Conservation (phyloP, 2,329 filamentous ascomycete genomes). For the Diaporthe ampelina region DNA sequence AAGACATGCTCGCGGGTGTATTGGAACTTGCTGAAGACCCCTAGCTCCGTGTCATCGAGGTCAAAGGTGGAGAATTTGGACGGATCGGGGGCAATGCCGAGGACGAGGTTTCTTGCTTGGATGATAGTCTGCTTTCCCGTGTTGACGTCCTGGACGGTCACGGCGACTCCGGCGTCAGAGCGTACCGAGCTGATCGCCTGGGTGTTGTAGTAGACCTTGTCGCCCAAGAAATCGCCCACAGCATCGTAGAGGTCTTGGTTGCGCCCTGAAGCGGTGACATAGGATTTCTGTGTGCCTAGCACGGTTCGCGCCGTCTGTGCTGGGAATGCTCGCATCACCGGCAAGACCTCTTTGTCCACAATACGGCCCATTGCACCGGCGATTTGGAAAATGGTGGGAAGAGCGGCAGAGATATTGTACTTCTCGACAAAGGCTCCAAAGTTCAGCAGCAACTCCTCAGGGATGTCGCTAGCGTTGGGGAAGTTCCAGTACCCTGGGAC, state of each 20-base stretch:
- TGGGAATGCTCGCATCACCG: constrained; percentile 59
- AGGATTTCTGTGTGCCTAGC: constrained; percentile 48
- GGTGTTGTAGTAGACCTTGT: constrained; percentile 54
- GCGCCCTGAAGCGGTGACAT: constrained; percentile 51
- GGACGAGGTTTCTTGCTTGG: constrained; percentile 51
- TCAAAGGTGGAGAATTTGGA: constrained; percentile 50
- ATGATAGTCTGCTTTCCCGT: constrained; percentile 47
- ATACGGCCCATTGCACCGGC: constrained; percentile 60
- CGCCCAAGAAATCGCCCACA: constrained; percentile 51
- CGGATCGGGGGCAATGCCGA: constrained; percentile 53
- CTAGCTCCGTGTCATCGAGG: constrained; percentile 49
- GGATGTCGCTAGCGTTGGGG: constrained; percentile 58
- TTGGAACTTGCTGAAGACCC: constrained; percentile 51
- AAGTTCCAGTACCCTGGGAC: constrained; percentile 56
- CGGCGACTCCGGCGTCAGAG: constrained; percentile 46
- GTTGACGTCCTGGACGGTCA: constrained; percentile 48
- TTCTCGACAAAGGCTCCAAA: constrained; percentile 64
- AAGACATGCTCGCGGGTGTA: constrained; percentile 52
- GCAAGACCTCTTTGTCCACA: constrained; percentile 57
- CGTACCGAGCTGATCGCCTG: constrained; percentile 51
- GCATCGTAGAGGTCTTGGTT: constrained; percentile 58
- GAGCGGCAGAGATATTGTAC: constrained; percentile 58
- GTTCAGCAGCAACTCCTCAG: constrained; percentile 60
- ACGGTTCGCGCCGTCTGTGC: constrained; percentile 53
- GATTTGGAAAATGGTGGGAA: constrained; percentile 56